A percentile compares a stretch with the other conserved stretches of the same genome.
These are phyloP conservation scores for Termitomyces sp. DNA, from an alignment of 768 basidiomycete genomes.

Conservation along the genomic window DNA sequence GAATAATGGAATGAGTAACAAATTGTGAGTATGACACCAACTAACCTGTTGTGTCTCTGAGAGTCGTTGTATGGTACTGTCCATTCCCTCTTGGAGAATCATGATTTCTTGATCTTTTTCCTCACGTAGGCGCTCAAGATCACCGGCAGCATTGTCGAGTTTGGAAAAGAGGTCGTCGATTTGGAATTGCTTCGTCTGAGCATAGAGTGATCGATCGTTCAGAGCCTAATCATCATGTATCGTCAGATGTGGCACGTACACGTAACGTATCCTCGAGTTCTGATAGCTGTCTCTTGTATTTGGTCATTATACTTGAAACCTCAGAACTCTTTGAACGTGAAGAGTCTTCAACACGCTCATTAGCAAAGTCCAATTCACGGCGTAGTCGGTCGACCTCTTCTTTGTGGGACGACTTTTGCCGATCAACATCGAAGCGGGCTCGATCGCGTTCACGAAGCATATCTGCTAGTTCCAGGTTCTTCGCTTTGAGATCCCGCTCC, in stretches of 20 bases:
- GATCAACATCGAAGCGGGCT: slow-evolving; percentile 91
- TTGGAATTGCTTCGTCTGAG: slow-evolving; percentile 88
- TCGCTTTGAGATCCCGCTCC: slow-evolving; percentile 97
- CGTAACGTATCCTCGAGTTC: slow-evolving; percentile 96
- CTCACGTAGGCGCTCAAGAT: slow-evolving; percentile 79
- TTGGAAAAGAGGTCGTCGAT: slow-evolving; percentile 89
- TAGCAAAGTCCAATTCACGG: slow-evolving; percentile 90
- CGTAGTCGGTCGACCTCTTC: slow-evolving; percentile 91
- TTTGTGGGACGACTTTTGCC: slow-evolving; percentile 90
- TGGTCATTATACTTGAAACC: slow-evolving; percentile 79
- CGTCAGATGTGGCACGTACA: slow-evolving; percentile 37
- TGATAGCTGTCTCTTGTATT: slow-evolving; percentile 93
- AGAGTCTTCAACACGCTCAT: slow-evolving; percentile 96
- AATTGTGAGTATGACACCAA: not conserved
- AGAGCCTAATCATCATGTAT: not conserved
- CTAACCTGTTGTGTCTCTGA: slow-evolving; percentile 81
- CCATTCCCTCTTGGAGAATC: slow-evolving; percentile 95
- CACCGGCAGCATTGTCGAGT: slow-evolving; percentile 66
- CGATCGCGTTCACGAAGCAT: slow-evolving; percentile 98
- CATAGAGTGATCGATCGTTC: not conserved
- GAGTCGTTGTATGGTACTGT: slow-evolving; percentile 82
- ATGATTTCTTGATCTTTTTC: slow-evolving; percentile 97
- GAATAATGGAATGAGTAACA: slow-evolving; percentile 1
- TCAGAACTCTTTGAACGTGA: slow-evolving; percentile 90
- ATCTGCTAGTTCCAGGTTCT: slow-evolving; percentile 96